phyloP scores from a whole-genome alignment of 768 basidiomycete genomes.

The Kondoa subrosea region DNA sequence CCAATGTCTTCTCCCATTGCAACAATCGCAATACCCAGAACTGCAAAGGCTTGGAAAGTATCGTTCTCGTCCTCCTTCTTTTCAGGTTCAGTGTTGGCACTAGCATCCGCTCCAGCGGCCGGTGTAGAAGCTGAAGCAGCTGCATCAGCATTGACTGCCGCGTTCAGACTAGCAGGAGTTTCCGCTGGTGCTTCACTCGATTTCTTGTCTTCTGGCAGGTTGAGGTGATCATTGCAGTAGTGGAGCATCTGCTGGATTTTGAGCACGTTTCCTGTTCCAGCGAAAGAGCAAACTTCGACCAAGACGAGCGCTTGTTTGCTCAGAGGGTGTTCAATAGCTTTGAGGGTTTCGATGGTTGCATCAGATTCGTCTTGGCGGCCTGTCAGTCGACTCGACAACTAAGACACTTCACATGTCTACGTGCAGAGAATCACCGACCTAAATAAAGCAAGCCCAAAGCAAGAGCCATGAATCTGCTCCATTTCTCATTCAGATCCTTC shows the following conservation, averaged over 20 bases:
- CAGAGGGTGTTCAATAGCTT: constrained; percentile 81
- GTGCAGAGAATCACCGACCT: constrained; percentile 41
- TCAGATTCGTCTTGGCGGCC: constrained; percentile 85
- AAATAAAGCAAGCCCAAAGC: constrained; percentile 80
- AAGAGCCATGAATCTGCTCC: constrained; percentile 76
- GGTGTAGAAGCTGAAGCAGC: not conserved
- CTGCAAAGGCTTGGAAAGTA: constrained; percentile 78
- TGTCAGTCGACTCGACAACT: constrained; percentile 30
- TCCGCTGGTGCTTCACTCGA: not conserved
- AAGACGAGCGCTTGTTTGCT: constrained; percentile 79
- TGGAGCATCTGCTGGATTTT: constrained; percentile 84
- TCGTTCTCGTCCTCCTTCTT: constrained; percentile 42
- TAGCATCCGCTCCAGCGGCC: constrained; percentile 30
- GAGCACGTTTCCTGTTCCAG: constrained; percentile 86
- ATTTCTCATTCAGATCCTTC: constrained; percentile 72
- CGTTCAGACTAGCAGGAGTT: not conserved
- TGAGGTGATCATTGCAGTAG: constrained; percentile 80
- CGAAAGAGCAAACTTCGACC: constrained; percentile 84
- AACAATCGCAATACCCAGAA: constrained; percentile 79
- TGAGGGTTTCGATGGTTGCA: constrained; percentile 78
- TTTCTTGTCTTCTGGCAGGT: constrained; percentile 25
- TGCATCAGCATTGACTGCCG: not conserved
- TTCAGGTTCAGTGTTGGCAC: constrained; percentile 33
- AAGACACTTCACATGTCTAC: not conserved
- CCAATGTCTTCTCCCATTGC: constrained; percentile 98